These are phyloP conservation scores for Myochromella boudieri DNA, from an alignment of 768 basidiomycete species.

Conservation along the genomic window DNA sequence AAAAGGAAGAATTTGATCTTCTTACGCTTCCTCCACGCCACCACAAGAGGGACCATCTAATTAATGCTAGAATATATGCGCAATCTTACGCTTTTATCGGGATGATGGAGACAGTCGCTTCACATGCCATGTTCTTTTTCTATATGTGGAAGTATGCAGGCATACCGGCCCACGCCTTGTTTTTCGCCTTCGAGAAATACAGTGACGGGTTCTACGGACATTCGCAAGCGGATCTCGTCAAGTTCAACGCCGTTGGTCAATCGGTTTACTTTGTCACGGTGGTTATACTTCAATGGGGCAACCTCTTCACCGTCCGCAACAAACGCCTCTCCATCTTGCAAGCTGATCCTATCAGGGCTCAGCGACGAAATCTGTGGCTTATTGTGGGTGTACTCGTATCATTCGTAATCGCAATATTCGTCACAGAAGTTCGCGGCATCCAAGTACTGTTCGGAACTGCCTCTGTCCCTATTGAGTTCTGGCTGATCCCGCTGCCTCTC, in stretches of 20 bases:
- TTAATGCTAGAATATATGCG: slow-evolving; percentile 18
- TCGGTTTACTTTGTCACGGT: slow-evolving; percentile 36
- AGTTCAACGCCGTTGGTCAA: slow-evolving; percentile 42
- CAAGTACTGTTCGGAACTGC: slow-evolving; percentile 40
- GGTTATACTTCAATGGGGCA: slow-evolving; percentile 35
- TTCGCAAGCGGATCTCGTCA: slow-evolving; percentile 23
- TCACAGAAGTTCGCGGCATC: slow-evolving; percentile 40
- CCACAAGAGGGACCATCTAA: slow-evolving; percentile 19
- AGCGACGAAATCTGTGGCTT: slow-evolving; percentile 39
- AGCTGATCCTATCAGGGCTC: slow-evolving; percentile 45
- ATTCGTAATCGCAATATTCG: slow-evolving; percentile 39
- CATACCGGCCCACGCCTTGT: slow-evolving; percentile 35
- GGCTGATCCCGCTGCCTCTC: slow-evolving; percentile 45
- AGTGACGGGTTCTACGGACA: slow-evolving; percentile 33
- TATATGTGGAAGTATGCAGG: slow-evolving; percentile 36
- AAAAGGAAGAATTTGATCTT: slow-evolving; percentile 10
- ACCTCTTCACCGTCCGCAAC: slow-evolving; percentile 41
- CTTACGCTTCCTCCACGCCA: slow-evolving; percentile 18
- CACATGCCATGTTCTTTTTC: slow-evolving; percentile 31
- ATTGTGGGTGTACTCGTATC: slow-evolving; percentile 14
- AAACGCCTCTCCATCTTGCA: slow-evolving; percentile 39
- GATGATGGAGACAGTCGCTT: slow-evolving; percentile 17
- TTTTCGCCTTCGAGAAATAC: slow-evolving; percentile 44
- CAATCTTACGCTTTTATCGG: slow-evolving; percentile 19
- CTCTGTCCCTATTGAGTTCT: slow-evolving; percentile 45